Evolutionary conservation across 768 basidiomycete species (phyloP).

Genomic region (Mycena rosella): DNA sequence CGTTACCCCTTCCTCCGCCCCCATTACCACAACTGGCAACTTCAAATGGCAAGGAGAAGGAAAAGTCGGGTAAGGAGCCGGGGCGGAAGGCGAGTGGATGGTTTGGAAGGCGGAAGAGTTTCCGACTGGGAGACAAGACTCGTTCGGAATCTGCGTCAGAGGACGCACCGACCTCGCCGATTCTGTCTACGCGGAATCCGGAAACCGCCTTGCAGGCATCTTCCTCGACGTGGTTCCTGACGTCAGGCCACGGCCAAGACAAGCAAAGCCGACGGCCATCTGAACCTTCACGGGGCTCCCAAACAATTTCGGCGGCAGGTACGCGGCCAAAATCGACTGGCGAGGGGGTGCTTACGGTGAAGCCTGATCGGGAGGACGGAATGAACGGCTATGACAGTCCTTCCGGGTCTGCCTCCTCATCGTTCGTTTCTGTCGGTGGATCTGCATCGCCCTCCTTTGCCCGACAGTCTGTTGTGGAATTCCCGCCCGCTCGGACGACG

Average conservation of each 20-base stretch:
- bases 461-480: slow-evolving; percentile 29
- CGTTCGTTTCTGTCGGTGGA: slow-evolving; percentile 32
- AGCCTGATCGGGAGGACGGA: slow-evolving; percentile 35
- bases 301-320: slow-evolving; percentile 26
- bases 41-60: slow-evolving; percentile 49
- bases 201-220: slow-evolving; percentile 34
- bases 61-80: slow-evolving; percentile 44
- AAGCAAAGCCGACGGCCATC: slow-evolving; percentile 42
- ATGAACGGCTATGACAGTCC: slow-evolving; percentile 44
- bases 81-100: slow-evolving; percentile 60
- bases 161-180: slow-evolving; percentile 30
- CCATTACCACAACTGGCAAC: slow-evolving; percentile 38
- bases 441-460: slow-evolving; percentile 20
- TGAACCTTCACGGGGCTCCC: slow-evolving; percentile 33
- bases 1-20: slow-evolving; percentile 42
- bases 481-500: slow-evolving; percentile 44
- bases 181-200: slow-evolving; percentile 20
- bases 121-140: slow-evolving; percentile 52
- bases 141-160: slow-evolving; percentile 34
- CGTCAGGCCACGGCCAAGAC: slow-evolving; percentile 33
- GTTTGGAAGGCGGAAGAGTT: slow-evolving; percentile 67
- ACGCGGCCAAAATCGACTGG: slow-evolving; percentile 38
- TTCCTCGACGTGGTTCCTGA: slow-evolving; percentile 36
- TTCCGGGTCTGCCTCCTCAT: slow-evolving; percentile 41
- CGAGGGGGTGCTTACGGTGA: slow-evolving; percentile 27